These are phyloP conservation scores for Clonostachys rhizophaga DNA, from an alignment of 2,329 filamentous ascomycete species.

Conservation along the genomic window DNA sequence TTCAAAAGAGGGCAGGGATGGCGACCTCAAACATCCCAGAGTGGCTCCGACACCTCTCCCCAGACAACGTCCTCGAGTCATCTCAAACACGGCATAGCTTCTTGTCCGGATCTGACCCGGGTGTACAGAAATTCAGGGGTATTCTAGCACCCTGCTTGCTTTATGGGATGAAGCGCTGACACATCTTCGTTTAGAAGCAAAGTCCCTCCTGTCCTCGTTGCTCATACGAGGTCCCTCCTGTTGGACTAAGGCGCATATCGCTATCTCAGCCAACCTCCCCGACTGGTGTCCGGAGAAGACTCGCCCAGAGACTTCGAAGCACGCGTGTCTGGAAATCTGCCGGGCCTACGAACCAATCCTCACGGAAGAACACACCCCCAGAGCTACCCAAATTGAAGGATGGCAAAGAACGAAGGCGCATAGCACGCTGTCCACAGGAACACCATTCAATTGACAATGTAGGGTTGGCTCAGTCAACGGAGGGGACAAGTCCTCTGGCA, in stretches of 20 bases:
- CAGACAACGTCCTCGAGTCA: neutral
- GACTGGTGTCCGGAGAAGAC: slow-evolving; percentile 11
- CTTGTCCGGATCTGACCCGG: neutral
- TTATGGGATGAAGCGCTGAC: too few species aligned
- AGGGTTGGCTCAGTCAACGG: slow-evolving; percentile 5
- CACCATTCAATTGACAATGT: slow-evolving; percentile 11
- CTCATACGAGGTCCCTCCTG: too few species aligned
- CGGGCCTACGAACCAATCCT: slow-evolving; percentile 6
- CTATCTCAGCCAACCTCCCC: slow-evolving; percentile 16
- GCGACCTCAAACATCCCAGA: neutral
- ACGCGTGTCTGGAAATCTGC: slow-evolving; percentile 15
- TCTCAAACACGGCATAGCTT: neutral
- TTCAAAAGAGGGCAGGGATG: neutral
- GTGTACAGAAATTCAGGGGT: neutral
- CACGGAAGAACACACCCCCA: neutral
- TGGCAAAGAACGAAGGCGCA: slow-evolving; percentile 19
- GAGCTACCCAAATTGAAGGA: slow-evolving; percentile 4
- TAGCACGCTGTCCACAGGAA: slow-evolving; percentile 16
- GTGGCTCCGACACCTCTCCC: neutral
- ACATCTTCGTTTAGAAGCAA: too few species aligned
- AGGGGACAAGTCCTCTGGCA: slow-evolving; percentile 14
- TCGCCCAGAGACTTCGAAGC: slow-evolving; percentile 13
- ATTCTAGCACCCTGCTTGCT: neutral
- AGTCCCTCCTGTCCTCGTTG: too few species aligned
- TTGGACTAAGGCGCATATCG: neutral